phyloP scores from a whole-genome alignment of 176 grass and related monocot genomes.

The Miscanthus lutarioriparius region DNA sequence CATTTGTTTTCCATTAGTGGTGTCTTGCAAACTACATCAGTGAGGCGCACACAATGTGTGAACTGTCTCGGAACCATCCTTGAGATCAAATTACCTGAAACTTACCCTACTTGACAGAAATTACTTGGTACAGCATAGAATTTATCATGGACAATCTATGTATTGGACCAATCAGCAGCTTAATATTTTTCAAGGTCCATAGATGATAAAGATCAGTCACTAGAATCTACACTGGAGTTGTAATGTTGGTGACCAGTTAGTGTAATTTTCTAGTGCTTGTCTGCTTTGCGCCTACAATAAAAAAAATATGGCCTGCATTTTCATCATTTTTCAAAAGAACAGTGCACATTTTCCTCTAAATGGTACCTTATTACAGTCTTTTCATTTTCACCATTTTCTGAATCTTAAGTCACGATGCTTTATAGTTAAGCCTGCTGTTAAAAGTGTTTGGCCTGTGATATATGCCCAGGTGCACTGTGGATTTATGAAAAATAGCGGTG shows the following conservation, averaged over 20 bases:
- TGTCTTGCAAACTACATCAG: not conserved
- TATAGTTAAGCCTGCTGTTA: not conserved
- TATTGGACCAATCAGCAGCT: not conserved
- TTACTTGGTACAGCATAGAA: not conserved
- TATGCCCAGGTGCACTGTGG: slow-evolving; percentile 88
- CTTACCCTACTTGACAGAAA: not conserved
- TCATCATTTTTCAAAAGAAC: slow-evolving; percentile 14
- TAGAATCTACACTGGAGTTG: not conserved
- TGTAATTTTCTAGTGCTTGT: not conserved
- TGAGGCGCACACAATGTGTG: not conserved
- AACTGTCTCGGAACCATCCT: not conserved
- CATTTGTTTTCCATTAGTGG: not conserved
- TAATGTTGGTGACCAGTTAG: not conserved
- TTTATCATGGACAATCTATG: not conserved
- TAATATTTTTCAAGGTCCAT: not conserved
- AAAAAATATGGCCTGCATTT: not conserved
- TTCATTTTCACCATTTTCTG: not conserved
- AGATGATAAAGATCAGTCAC: not conserved
- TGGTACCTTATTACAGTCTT: not conserved
- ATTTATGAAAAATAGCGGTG: slow-evolving; percentile 86
- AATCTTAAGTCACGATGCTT: not conserved
- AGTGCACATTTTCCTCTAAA: not conserved
- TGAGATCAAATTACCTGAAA: not conserved
- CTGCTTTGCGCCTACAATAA: not conserved
- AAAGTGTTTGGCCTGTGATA: not conserved